Percentiles rank a stretch among this genome's conserved stretches.
Evolutionary conservation across 495 filamentous ascomycete genomes (phyloP).

Genomic region (Podospora pseudopauciseta): DNA sequence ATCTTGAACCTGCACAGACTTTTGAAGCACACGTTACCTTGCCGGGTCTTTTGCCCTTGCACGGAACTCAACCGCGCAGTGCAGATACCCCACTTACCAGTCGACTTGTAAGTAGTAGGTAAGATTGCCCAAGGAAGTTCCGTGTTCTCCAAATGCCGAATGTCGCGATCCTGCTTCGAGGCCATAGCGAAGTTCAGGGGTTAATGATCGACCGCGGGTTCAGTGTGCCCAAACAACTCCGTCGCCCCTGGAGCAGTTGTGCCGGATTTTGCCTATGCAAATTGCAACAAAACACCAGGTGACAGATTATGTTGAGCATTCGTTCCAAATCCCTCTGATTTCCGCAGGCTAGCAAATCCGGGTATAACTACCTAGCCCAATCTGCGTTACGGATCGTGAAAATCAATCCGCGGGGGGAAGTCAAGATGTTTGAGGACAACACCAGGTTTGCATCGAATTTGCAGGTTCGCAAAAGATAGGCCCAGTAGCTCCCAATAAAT

Average conservation of each 20-base stretch:
- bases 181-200: not conserved
- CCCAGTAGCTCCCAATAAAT: too few relatives aligned
- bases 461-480: not conserved
- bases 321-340: not conserved
- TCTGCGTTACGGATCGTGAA: not conserved
- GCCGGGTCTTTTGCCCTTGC: not conserved
- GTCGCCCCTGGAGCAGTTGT: not conserved
- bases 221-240: not conserved
- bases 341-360: not conserved
- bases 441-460: not conserved
- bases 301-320: not conserved
- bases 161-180: not conserved
- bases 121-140: too few relatives aligned
- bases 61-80: not conserved
- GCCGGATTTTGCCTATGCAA: not conserved
- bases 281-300: not conserved
- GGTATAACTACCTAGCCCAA: not conserved
- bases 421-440: not conserved
- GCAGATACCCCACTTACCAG: too few relatives aligned
- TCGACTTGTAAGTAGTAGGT: too few relatives aligned
- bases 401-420: not conserved
- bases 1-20: not conserved
- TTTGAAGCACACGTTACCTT: not conserved
- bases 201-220: not conserved
- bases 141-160: not conserved